Evolutionary conservation across 305 asterid genomes (phyloP), one percentile per base, ranked within the genome.

Genomic region (Coffea humblotiana): DNA sequence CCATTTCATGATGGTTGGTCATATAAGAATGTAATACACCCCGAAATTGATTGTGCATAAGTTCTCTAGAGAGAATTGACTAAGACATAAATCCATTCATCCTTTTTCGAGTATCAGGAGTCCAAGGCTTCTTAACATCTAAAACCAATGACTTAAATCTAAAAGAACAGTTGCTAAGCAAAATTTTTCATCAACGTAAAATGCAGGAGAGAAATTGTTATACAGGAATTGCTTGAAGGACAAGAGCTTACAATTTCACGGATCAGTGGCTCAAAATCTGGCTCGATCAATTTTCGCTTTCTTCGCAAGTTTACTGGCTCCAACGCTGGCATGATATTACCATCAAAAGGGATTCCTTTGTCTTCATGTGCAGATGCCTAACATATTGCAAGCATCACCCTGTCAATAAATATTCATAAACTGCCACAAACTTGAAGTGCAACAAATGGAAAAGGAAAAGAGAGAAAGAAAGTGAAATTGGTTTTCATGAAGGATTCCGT

Each of bases 181-280:
- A 56, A 13, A 56, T 19, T 74, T 49, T 27, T 45, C 0, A 71
- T 21, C 25, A 40, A 10, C 74, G 10, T 23, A 19, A 13, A 43
- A 32, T 23, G n/a, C 11, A 19, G 12, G 27, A 45, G 8, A 43
- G 15, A 16, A 52, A 18, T 0, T 79, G 19, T 54, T 18, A 4
- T 16, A 51, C 2, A n/a, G 32, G 18, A 82, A 74, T 72, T 35
- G 54, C 52, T 58, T 23, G 35, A 56, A 40, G 54, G 43, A 16
- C 15, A 78, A 51, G 83, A 77, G 90, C 97, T 91, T 94, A 95
- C 99, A 79, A 94, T 95, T 88, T 88, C 87, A 64, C 99, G 97
- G 84, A 95, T 87, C 83, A 94, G 81, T 68, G 99, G 99, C 94
- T 95, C 99, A 87, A 95, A 83, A 83, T 88, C 93, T 1, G 97